phyloP scores from a whole-genome alignment of 495 filamentous ascomycete genomes.

The Tuber brumale region DNA sequence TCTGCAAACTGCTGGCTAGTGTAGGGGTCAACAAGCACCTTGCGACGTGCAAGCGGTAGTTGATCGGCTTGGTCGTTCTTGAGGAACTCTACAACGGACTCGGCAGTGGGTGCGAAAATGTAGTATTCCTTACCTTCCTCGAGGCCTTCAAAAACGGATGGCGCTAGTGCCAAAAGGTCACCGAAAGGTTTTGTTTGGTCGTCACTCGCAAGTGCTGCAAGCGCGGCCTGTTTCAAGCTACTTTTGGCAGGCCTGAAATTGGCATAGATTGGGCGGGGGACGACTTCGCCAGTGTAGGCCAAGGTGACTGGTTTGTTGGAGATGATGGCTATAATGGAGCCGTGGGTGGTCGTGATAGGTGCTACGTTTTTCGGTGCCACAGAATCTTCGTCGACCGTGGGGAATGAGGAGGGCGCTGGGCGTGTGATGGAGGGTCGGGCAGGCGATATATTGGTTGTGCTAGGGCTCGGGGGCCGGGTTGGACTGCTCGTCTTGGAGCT shows the following conservation, averaged over 20 bases:
- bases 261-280: not conserved
- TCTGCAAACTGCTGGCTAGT: not conserved
- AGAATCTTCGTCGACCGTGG: too few relatives aligned
- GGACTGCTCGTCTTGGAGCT: too few relatives aligned
- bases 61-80: rapidly evolving
- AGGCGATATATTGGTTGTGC: too few relatives aligned
- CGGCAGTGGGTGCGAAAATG: not conserved
- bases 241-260: not conserved
- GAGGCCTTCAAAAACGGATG: not conserved
- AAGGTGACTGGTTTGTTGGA: not conserved
- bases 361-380: too few relatives aligned
- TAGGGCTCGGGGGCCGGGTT: too few relatives aligned
- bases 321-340: not conserved
- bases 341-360: not conserved
- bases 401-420: too few relatives aligned
- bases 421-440: too few relatives aligned
- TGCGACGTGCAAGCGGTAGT: too few relatives aligned
- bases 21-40: not conserved
- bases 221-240: not conserved
- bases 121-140: not conserved
- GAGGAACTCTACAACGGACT: not conserved
- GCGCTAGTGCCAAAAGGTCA: not conserved
- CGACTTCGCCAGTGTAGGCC: not conserved
- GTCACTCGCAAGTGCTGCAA: not conserved
- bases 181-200: not conserved